These are phyloP conservation scores for Didymella arachidicola DNA, from an alignment of 2,329 filamentous ascomycete species.

Conservation along the genomic window DNA sequence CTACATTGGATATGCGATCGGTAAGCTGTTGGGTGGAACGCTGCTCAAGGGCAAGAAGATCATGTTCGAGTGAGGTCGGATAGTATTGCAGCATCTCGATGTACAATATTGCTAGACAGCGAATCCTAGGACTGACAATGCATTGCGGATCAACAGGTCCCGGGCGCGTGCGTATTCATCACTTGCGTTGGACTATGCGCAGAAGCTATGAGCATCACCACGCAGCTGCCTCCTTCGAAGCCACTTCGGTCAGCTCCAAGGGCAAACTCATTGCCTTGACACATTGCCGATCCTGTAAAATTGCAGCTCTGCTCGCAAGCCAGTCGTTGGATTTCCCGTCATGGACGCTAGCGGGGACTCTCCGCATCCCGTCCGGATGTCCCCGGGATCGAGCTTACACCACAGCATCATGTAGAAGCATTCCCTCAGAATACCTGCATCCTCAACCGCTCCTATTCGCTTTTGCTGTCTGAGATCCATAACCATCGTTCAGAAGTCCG, in stretches of 20 bases:
- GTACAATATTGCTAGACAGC: not conserved
- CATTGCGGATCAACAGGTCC: not conserved
- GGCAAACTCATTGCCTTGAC: no score
- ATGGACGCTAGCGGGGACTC: slow-evolving; percentile 14
- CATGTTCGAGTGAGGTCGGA: slow-evolving; percentile 48
- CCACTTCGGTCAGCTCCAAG: not conserved
- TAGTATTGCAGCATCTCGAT: not conserved
- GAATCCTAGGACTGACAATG: not conserved
- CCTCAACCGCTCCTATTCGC: not conserved
- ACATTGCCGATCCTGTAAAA: not conserved
- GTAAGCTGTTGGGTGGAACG: slow-evolving; percentile 67
- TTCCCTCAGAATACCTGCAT: not conserved
- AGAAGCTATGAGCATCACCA: not conserved
- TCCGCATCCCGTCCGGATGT: slow-evolving; percentile 10
- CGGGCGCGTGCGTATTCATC: not conserved
- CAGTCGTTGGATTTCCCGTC: slow-evolving; percentile 5
- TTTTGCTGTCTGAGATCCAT: not conserved
- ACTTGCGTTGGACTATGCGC: not conserved
- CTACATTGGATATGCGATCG: slow-evolving; percentile 79
- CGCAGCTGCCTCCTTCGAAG: not conserved
- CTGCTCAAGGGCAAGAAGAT: slow-evolving; percentile 57
- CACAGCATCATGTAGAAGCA: slow-evolving; percentile 1
- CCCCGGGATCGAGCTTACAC: slow-evolving; percentile 3
- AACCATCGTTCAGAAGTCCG: not conserved
- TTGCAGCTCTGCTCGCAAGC: not conserved